These are phyloP conservation scores for Diplosphaera chodatii DNA, from an alignment of 139 green algal species.

Conservation along the genomic window DNA sequence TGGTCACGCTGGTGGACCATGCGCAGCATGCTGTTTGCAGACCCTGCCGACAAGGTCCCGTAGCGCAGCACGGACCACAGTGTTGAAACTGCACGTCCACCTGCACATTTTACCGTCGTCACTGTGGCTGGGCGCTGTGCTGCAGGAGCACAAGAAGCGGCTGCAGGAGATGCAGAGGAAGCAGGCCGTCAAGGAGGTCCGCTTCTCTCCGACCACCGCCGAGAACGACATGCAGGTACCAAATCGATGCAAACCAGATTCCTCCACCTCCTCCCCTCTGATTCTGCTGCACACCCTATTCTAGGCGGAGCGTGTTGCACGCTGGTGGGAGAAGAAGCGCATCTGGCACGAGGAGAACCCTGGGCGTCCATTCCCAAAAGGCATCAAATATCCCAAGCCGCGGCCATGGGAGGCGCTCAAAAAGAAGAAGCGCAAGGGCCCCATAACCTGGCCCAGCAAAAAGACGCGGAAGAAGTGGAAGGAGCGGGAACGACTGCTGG, in stretches of 20 bases:
- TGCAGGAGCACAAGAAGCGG: too few relatives aligned
- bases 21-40: too few relatives aligned
- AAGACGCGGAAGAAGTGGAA: background rate
- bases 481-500: too few relatives aligned
- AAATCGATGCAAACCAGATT: background rate
- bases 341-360: background rate
- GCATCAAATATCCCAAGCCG: background rate
- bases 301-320: background rate
- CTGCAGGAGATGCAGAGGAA: too few relatives aligned
- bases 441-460: background rate
- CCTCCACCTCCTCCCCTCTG: too few relatives aligned
- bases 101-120: too few relatives aligned
- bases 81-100: too few relatives aligned
- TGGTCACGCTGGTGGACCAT: too few relatives aligned
- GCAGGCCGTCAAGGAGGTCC: background rate
- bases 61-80: too few relatives aligned
- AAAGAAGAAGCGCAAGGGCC: background rate
- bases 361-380: background rate
- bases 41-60: too few relatives aligned
- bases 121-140: too few relatives aligned
- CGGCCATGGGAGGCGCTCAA: background rate
- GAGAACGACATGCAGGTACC: background rate
- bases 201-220: background rate
- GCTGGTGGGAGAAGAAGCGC: background rate
- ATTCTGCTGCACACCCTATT: background rate